Percentiles rank a stretch among this genome's conserved stretches.
phyloP scores from a whole-genome alignment of 2,329 filamentous ascomycete species.

The Colletotrichum horii region DNA sequence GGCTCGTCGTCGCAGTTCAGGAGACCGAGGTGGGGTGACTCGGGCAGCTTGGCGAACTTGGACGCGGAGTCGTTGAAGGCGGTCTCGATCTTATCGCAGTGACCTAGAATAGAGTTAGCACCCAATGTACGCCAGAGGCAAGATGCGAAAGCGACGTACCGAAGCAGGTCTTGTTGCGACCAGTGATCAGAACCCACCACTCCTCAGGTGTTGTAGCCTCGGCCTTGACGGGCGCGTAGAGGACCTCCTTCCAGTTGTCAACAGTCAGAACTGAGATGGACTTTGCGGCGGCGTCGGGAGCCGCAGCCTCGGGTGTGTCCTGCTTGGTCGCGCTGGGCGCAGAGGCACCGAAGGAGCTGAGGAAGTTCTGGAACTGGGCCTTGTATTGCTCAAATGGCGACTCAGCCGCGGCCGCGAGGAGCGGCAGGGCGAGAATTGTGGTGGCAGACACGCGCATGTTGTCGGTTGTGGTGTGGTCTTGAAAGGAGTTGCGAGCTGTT shows the following conservation, averaged over 20 bases:
- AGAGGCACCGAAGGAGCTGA: slow-evolving; percentile 63
- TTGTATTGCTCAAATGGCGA: slow-evolving; percentile 61
- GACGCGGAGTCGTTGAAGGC: slow-evolving; percentile 71
- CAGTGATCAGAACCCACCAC: slow-evolving; percentile 78
- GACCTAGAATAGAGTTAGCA: slow-evolving; percentile 50
- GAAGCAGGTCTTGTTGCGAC: slow-evolving; percentile 80
- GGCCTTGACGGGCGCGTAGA: slow-evolving; percentile 66
- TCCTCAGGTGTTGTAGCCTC: slow-evolving; percentile 69
- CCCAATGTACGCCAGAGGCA: slow-evolving; percentile 13
- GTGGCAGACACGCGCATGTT: slow-evolving; percentile 64
- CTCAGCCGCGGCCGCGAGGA: slow-evolving; percentile 58
- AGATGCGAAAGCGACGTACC: slow-evolving; percentile 40
- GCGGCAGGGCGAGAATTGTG: slow-evolving; percentile 59
- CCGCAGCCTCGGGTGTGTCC: slow-evolving; percentile 46
- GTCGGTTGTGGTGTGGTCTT: slow-evolving; percentile 16
- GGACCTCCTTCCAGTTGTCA: slow-evolving; percentile 72
- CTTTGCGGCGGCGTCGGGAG: slow-evolving; percentile 43
- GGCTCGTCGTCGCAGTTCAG: slow-evolving; percentile 78
- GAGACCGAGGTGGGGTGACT: slow-evolving; percentile 69
- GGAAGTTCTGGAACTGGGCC: slow-evolving; percentile 67
- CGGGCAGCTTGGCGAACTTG: slow-evolving; percentile 65
- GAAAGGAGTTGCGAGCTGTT: neutral
- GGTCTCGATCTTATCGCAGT: slow-evolving; percentile 67
- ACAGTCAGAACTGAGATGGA: slow-evolving; percentile 63
- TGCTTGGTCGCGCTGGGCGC: slow-evolving; percentile 53